Evolutionary conservation across 2,329 filamentous ascomycete genomes (phyloP).

Genomic region (Microsporum canis): DNA sequence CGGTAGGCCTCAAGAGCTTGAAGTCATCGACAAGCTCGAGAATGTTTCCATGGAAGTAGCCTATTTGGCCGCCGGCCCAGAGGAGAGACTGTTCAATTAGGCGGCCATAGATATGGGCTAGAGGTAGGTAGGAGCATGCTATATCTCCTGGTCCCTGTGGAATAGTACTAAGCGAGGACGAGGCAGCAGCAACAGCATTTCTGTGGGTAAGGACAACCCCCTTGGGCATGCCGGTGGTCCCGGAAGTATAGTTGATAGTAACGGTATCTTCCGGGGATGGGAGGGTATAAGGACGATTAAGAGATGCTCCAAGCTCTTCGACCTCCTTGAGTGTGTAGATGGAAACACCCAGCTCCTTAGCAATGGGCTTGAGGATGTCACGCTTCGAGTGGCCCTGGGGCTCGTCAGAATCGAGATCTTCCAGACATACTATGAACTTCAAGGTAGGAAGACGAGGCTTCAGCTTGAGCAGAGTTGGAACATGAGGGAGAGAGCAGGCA

Average conservation of each 20-base stretch:
- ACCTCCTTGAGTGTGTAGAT: slow-evolving; percentile 73
- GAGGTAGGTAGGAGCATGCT: slow-evolving; percentile 74
- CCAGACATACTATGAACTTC: slow-evolving; percentile 79
- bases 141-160: slow-evolving; percentile 49
- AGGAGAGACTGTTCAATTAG: slow-evolving; percentile 67
- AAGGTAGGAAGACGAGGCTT: slow-evolving; percentile 64
- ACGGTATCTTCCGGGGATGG: slow-evolving; percentile 64
- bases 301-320: slow-evolving; percentile 64
- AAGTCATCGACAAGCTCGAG: slow-evolving; percentile 78
- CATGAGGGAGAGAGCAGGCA: slow-evolving; percentile 66
- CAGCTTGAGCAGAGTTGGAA: slow-evolving; percentile 70
- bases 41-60: slow-evolving; percentile 91
- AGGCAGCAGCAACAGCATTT: slow-evolving; percentile 64
- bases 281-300: slow-evolving; percentile 58
- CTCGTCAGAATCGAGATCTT: slow-evolving; percentile 72
- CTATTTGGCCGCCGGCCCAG: slow-evolving; percentile 61
- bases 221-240: slow-evolving; percentile 54
- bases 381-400: slow-evolving; percentile 65
- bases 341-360: slow-evolving; percentile 59
- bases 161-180: slow-evolving; percentile 46
- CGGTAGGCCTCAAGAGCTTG: slow-evolving; percentile 71
- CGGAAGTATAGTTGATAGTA: slow-evolving; percentile 60
- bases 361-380: slow-evolving; percentile 63
- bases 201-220: slow-evolving; percentile 63
- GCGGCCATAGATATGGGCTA: slow-evolving; percentile 89